Base-by-base conservation (phyloP, 2,329 filamentous ascomycete species). In the Curvularia hawaiiensis region DNA sequence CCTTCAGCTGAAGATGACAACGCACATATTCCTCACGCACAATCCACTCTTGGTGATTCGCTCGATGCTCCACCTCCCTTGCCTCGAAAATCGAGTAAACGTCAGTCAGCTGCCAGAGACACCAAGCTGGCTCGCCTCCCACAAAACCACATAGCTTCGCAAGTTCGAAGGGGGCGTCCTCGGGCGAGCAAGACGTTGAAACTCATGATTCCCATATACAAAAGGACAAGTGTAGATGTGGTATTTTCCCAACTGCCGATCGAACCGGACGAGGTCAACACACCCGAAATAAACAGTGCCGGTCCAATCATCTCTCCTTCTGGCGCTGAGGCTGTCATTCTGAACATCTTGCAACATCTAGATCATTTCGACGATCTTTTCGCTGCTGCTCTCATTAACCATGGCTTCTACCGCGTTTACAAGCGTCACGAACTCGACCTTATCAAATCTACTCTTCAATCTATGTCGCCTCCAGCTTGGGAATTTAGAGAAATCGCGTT, bases 401-500 rank as follows among this genome's bases (percentile, higher is more conserved):
- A 77, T 47, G 82, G 81, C 20, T 86, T 87, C 71, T 85, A 85
- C 64, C 76, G 76, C 3, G 79, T 85, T 0, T 88, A 84, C 73
- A 85, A 86, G 67, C 74, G 78, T 20, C 78, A 86, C 63, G 84
- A 87, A 62, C 74, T 87, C 46, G 68, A 76, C 0, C 74, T 87
- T 3, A 80, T 87, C 54, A 83, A 82, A 49, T 75, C 72, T 6
- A 79, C 83, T 0, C 68, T 85, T 3, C 79, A 77, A 50, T 82
- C 80, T 46, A 80, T 82, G 75, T 87, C 84, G 2, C 79, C 84
- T 6, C 79, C 85, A 1, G 84, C 84, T 0, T 87, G 83, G 83
- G 85, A 88, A 63, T 75, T 85, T 48, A 81, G 84, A 14, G 83
- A 88, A 63, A 83, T 85, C 72, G 82, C 80, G 47, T 81, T 82